A percentile compares a stretch with the other conserved stretches of the same genome.
phyloP scores from a whole-genome alignment of 192 early-diverging fungal genomes.

The Podila epigama region DNA sequence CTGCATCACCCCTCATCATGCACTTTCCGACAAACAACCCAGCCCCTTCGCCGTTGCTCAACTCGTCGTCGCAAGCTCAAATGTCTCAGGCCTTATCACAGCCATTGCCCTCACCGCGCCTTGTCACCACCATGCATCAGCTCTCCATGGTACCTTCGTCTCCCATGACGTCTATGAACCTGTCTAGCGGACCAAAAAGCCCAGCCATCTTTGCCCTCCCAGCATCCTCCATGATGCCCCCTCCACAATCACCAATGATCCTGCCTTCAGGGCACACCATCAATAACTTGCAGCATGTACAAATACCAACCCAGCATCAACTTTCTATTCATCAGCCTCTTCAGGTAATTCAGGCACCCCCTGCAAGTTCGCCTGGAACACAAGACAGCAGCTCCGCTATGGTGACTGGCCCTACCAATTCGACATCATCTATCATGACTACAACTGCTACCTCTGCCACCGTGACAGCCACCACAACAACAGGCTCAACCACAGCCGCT shows the following conservation, averaged over 20 bases:
- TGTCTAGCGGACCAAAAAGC: slow-evolving; percentile 18
- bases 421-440: too few relatives aligned
- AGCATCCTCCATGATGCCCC: slow-evolving; percentile 47
- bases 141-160: slow-evolving; percentile 39
- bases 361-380: slow-evolving; percentile 9
- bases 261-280: slow-evolving; percentile 28
- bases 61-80: slow-evolving; percentile 33
- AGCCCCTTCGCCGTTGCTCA: slow-evolving; percentile 36
- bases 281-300: slow-evolving; percentile 12
- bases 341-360: slow-evolving; percentile 1
- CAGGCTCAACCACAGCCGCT: too few relatives aligned
- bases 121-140: slow-evolving; percentile 45
- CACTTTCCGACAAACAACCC: slow-evolving; percentile 41
- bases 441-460: neutral
- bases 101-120: slow-evolving; percentile 33
- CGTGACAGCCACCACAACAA: too few relatives aligned
- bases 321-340: slow-evolving; percentile 40
- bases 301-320: slow-evolving; percentile 31
- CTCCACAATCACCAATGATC: slow-evolving; percentile 41
- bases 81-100: slow-evolving; percentile 2
- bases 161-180: slow-evolving; percentile 13
- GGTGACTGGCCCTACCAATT: neutral
- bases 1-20: slow-evolving; percentile 40
- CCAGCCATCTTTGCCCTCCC: slow-evolving; percentile 44
- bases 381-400: neutral